Percentiles rank a stretch among this genome's conserved stretches.
Conservation (phyloP, 1,284 basidiomycete genomes). For the Peniophora sp. region DNA sequence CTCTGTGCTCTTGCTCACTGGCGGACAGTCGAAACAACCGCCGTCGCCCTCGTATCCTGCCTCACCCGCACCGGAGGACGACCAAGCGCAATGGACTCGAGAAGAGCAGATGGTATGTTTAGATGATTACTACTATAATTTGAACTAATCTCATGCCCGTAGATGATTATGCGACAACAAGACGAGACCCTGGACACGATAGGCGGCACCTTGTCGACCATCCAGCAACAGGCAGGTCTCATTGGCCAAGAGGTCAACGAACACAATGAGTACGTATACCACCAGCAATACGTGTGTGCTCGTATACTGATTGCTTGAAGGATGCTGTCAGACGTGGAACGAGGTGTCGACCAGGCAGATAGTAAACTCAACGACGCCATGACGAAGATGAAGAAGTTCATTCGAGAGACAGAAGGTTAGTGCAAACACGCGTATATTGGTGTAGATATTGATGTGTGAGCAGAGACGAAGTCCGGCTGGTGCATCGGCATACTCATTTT, state of each 20-base stretch:
- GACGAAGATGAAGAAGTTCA: constrained; percentile 70
- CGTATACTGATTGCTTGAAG: constrained; percentile 28
- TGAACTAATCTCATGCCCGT: not conserved
- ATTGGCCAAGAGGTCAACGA: constrained; percentile 87
- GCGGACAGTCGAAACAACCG: not conserved
- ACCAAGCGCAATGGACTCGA: constrained; percentile 68
- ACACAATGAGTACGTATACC: constrained; percentile 69
- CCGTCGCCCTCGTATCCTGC: constrained; percentile 7
- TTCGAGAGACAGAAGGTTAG: constrained; percentile 76
- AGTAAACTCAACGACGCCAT: constrained; percentile 65
- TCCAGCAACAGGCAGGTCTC: constrained; percentile 82
- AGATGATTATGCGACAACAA: constrained; percentile 83
- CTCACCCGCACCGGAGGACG: constrained; percentile 22
- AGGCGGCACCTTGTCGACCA: constrained; percentile 70
- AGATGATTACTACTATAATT: not conserved
- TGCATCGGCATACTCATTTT: constrained; percentile 56
- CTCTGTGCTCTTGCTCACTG: not conserved
- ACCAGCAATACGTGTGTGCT: constrained; percentile 2
- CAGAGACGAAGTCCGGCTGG: constrained; percentile 70
- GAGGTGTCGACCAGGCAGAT: constrained; percentile 67
- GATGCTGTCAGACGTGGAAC: constrained; percentile 78
- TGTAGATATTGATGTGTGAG: not conserved
- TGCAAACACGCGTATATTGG: not conserved
- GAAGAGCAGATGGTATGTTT: constrained; percentile 71
- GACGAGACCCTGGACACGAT: constrained; percentile 82